phyloP scores from a whole-genome alignment of 2,329 filamentous ascomycete species.

The Chalara sp. region DNA sequence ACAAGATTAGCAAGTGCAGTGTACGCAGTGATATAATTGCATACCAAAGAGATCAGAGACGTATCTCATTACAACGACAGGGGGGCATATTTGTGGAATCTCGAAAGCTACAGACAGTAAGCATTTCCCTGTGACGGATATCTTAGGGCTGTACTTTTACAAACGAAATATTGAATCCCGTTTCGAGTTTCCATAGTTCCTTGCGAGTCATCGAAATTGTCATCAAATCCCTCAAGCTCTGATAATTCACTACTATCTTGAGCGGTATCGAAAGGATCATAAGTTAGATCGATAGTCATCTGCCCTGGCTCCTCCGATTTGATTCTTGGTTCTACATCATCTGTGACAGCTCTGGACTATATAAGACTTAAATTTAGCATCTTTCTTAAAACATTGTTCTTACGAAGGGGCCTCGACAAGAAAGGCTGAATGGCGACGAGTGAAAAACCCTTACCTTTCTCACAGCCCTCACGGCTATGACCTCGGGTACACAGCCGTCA shows the following conservation, averaged over 20 bases:
- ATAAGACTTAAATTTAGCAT: no score
- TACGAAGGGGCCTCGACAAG: no score
- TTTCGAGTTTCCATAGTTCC: not conserved
- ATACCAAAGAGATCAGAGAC: slow-evolving; percentile 6
- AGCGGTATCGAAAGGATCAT: not conserved
- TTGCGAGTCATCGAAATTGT: not conserved
- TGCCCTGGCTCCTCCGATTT: not conserved
- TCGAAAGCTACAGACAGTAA: slow-evolving; percentile 5
- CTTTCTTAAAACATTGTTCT: no score
- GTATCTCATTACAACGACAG: not conserved
- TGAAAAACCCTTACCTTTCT: no score
- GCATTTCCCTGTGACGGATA: not conserved
- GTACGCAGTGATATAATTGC: not conserved
- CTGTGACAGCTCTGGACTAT: not conserved
- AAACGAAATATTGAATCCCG: slow-evolving; percentile 8
- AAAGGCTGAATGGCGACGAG: no score
- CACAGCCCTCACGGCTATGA: no score
- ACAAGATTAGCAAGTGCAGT: slow-evolving; percentile 10
- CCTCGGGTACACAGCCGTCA: no score
- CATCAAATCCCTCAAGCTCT: not conserved
- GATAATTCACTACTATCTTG: not conserved
- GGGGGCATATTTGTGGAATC: slow-evolving; percentile 6
- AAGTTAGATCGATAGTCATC: not conserved
- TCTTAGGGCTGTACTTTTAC: slow-evolving; percentile 1
- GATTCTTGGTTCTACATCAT: not conserved